Conservation (phyloP, 495 filamentous ascomycete species). For the Lineolata rhizophorae region DNA sequence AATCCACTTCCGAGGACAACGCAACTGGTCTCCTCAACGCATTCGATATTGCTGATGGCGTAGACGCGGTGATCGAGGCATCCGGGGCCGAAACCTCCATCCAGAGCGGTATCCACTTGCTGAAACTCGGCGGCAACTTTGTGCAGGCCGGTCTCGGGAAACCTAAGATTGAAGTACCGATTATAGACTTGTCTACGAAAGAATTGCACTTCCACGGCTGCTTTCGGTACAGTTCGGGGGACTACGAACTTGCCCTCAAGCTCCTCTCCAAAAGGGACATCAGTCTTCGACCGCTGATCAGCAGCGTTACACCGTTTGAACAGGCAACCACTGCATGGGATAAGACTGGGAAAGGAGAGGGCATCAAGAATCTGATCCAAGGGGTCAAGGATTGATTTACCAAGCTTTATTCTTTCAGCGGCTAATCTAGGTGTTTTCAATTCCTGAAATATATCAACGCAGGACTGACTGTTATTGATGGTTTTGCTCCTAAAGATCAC, state of each 20-base stretch:
- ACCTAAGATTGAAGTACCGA: constrained; percentile 31
- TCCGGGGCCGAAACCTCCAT: constrained; percentile 32
- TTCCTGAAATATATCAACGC: too few relatives aligned
- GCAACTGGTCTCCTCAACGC: constrained; percentile 15
- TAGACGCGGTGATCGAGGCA: constrained; percentile 35
- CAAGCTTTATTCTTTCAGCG: too few relatives aligned
- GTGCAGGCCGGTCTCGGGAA: constrained; percentile 40
- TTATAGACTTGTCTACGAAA: constrained; percentile 31
- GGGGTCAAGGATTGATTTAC: too few relatives aligned
- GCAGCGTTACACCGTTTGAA: constrained; percentile 1
- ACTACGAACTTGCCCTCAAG: constrained; percentile 5
- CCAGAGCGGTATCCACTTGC: constrained; percentile 25
- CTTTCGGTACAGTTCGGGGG: constrained; percentile 6
- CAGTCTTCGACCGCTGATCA: constrained; percentile 2
- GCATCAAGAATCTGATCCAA: constrained; percentile 4
- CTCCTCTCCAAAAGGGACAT: background rate
- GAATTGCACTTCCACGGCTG: constrained; percentile 17
- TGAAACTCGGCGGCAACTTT: constrained; percentile 31
- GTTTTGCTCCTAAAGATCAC: too few relatives aligned
- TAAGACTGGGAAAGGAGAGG: constrained; percentile 2
- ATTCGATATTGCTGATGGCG: constrained; percentile 14
- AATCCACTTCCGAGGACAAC: constrained; percentile 20
- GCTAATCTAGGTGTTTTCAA: too few relatives aligned
- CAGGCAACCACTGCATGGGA: constrained; percentile 2
- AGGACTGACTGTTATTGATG: too few relatives aligned